Percentiles rank a stretch among this genome's conserved stretches.
These are phyloP conservation scores for Solanum hybrid DNA, from an alignment of 305 asterid species.

Conservation along the genomic window DNA sequence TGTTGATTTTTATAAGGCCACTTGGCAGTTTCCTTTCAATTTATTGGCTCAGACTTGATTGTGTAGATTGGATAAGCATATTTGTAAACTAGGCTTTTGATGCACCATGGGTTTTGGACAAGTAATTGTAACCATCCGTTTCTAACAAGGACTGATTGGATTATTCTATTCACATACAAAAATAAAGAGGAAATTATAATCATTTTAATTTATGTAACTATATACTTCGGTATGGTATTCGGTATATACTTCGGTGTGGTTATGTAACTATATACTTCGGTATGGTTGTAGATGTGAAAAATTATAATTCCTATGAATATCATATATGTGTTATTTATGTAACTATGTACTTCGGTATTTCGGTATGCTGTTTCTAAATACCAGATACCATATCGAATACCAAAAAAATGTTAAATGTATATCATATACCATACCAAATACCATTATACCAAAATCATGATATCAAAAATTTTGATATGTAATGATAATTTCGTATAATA, in stretches of 20 bases:
- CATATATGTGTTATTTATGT: neutral
- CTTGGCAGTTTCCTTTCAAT: constrained; percentile 23
- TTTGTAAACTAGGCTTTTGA: neutral
- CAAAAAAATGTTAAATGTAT: neutral
- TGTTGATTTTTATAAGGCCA: constrained; percentile 20
- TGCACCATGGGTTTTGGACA: neutral
- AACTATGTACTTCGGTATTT: neutral
- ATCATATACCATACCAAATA: neutral
- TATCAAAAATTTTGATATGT: neutral
- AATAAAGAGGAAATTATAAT: neutral
- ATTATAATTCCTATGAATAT: neutral
- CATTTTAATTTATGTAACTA: neutral
- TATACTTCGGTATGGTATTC: neutral
- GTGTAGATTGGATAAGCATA: constrained; percentile 29
- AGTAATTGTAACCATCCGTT: neutral
- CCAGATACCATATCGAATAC: neutral
- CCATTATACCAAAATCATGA: neutral
- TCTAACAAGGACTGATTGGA: neutral
- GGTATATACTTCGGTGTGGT: neutral
- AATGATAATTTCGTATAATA: neutral
- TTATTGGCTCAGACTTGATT: constrained; percentile 45
- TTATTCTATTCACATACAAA: neutral
- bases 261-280: neutral
- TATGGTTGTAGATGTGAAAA: neutral
- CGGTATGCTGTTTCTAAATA: too few species aligned